Conservation (phyloP, 2,329 filamentous ascomycete species). For the Neonectria ditissima region DNA sequence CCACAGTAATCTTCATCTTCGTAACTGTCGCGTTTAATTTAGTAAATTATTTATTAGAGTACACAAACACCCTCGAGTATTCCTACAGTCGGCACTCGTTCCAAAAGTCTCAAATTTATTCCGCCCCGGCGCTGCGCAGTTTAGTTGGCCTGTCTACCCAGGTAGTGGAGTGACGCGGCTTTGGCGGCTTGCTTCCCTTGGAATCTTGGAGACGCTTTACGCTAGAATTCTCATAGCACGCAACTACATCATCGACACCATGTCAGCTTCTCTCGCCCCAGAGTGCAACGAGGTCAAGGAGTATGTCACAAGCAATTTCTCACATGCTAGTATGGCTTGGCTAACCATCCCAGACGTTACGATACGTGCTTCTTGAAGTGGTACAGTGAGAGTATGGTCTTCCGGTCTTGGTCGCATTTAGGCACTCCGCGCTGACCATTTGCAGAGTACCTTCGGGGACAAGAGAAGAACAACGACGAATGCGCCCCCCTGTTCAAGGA, state of each 20-base stretch:
- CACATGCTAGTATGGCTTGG: background rate
- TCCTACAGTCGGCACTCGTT: too few species aligned
- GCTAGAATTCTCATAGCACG: conserved; percentile 35
- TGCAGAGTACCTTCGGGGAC: conserved; percentile 88
- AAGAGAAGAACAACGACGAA: conserved; percentile 83
- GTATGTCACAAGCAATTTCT: conserved; percentile 61
- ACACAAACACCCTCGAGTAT: too few species aligned
- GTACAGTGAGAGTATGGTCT: conserved; percentile 93
- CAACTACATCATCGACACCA: conserved; percentile 54
- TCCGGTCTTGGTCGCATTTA: conserved; percentile 28
- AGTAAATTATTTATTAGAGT: too few species aligned
- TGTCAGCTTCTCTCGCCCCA: conserved; percentile 94
- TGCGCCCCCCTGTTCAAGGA: conserved; percentile 88
- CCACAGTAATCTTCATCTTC: too few species aligned
- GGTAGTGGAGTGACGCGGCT: conserved; percentile 33
- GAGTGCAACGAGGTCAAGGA: conserved; percentile 98
- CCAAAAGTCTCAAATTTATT: background rate
- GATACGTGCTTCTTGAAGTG: conserved; percentile 98
- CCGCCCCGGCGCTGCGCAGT: background rate
- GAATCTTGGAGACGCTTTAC: conserved; percentile 10
- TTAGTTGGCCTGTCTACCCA: conserved; percentile 18
- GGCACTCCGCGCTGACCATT: conserved; percentile 28
- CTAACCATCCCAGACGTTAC: conserved; percentile 74
- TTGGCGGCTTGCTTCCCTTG: conserved; percentile 28
- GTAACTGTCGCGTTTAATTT: too few species aligned